Conservation (phyloP, 192 early-diverging fungal genomes). For the Coemansia sp. region DNA sequence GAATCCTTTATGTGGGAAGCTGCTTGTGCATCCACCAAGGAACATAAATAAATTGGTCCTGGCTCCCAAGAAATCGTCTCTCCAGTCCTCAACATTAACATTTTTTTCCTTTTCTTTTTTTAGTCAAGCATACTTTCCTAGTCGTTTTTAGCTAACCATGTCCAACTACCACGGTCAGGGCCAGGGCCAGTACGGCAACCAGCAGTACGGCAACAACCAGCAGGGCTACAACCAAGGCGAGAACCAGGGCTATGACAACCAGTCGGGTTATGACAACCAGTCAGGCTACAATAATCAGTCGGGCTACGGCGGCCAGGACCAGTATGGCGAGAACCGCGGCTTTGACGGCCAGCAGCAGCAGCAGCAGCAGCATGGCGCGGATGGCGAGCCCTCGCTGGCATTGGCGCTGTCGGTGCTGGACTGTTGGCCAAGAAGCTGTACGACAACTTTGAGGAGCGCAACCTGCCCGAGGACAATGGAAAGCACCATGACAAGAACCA, state of each 20-base stretch:
- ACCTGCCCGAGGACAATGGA: conserved; percentile 16
- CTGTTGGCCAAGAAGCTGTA: conserved; percentile 29
- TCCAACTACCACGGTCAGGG: neutral
- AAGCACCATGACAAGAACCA: conserved; percentile 6
- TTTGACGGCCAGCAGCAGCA: conserved; percentile 1
- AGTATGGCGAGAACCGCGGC: conserved; percentile 7
- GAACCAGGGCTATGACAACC: conserved; percentile 23
- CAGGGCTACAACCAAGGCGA: conserved; percentile 9
- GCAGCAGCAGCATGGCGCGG: neutral
- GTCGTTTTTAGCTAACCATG: neutral
- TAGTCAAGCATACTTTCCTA: neutral
- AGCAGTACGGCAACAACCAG: conserved; percentile 7
- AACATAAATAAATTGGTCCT: conserved; percentile 8
- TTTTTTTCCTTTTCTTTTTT: neutral
- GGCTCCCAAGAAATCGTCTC: too few species aligned
- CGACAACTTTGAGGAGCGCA: conserved; percentile 19
- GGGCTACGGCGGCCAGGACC: neutral
- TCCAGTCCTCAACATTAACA: neutral
- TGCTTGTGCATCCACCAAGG: neutral
- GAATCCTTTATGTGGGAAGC: neutral
- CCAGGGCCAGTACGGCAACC: conserved; percentile 11
- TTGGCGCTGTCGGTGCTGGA: conserved; percentile 12
- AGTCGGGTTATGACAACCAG: conserved; percentile 24
- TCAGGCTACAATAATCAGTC: neutral
- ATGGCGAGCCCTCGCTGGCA: conserved; percentile 15